These are phyloP conservation scores for Solanum tarapatanum DNA, from an alignment of 257 asterid genomes.

Conservation along the genomic window DNA sequence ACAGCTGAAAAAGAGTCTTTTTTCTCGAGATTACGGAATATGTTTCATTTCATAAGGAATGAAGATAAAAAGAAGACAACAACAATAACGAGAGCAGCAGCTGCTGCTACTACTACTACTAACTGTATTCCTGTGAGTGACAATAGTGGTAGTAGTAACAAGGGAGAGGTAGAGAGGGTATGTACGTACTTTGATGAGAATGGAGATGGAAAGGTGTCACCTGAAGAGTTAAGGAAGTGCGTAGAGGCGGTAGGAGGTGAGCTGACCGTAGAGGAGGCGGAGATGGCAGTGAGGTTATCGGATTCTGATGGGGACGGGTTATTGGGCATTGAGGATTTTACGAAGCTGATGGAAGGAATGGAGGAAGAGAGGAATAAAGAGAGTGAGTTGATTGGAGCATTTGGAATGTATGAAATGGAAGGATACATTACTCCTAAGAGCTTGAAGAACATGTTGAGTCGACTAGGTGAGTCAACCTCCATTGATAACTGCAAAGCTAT, in stretches of 20 bases:
- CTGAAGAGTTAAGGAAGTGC: neutral
- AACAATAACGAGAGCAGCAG: neutral
- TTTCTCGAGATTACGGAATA: neutral
- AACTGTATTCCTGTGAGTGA: neutral
- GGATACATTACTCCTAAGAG: slow-evolving; percentile 54
- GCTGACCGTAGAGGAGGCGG: slow-evolving; percentile 30
- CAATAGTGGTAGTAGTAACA: neutral
- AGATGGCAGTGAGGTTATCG: slow-evolving; percentile 24
- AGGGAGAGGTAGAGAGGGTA: neutral
- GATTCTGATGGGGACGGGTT: slow-evolving; percentile 51
- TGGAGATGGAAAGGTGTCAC: slow-evolving; percentile 4
- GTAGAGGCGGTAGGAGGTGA: slow-evolving; percentile 1
- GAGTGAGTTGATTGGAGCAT: slow-evolving; percentile 33
- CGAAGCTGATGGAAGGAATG: slow-evolving; percentile 28
- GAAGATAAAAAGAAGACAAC: neutral
- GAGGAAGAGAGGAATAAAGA: slow-evolving; percentile 37
- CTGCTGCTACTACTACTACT: neutral
- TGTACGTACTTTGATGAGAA: neutral
- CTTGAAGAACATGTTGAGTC: slow-evolving; percentile 41
- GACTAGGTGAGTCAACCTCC: slow-evolving; percentile 39
- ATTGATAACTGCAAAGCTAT: slow-evolving; percentile 34
- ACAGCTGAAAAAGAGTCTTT: neutral
- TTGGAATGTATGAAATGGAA: slow-evolving; percentile 42
- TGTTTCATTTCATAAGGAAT: neutral
- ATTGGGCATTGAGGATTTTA: slow-evolving; percentile 42